A percentile compares a stretch with the other conserved stretches of the same genome.
Evolutionary conservation across 202 grass and related monocot species (phyloP).

Genomic region (Panicum hallii): DNA sequence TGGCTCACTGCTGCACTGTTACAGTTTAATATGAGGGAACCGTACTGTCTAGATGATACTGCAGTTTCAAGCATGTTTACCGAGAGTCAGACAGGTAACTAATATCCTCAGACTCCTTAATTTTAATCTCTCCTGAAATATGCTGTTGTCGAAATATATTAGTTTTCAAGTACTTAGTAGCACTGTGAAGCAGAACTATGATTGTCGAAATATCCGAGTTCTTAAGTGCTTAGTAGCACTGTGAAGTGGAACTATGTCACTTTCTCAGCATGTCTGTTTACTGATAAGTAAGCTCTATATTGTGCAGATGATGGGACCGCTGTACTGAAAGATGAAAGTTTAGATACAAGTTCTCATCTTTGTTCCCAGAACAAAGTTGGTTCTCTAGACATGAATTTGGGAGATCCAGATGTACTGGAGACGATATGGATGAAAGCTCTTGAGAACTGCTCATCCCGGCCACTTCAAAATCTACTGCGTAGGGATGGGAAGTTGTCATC

Average conservation of each 20-base stretch:
- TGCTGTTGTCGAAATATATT: neutral
- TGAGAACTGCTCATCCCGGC: conserved; percentile 67
- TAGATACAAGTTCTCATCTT: conserved; percentile 59
- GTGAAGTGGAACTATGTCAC: conserved; percentile 11
- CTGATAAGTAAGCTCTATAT: conserved; percentile 15
- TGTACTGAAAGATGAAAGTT: conserved; percentile 60
- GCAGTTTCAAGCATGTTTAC: conserved; percentile 60
- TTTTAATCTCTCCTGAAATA: neutral
- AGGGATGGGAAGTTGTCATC: conserved; percentile 82
- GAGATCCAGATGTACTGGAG: conserved; percentile 73
- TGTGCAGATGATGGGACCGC: conserved; percentile 66
- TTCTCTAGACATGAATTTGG: conserved; percentile 70
- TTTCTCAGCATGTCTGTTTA: conserved; percentile 18
- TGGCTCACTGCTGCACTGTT: conserved; percentile 94
- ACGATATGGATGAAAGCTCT: conserved; percentile 81
- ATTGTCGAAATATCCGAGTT: neutral
- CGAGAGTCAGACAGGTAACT: conserved; percentile 60
- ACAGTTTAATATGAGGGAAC: conserved; percentile 86
- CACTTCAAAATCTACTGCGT: conserved; percentile 61
- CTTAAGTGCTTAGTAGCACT: conserved; percentile 15
- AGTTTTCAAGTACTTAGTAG: conserved; percentile 8
- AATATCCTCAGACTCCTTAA: neutral
- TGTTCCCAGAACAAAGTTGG: conserved; percentile 56
- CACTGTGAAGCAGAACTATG: conserved; percentile 14
- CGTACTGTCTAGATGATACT: conserved; percentile 56